Percentiles rank a stretch among this genome's conserved stretches.
phyloP scores from a whole-genome alignment of 768 basidiomycete species.

The Trametes meyenii region DNA sequence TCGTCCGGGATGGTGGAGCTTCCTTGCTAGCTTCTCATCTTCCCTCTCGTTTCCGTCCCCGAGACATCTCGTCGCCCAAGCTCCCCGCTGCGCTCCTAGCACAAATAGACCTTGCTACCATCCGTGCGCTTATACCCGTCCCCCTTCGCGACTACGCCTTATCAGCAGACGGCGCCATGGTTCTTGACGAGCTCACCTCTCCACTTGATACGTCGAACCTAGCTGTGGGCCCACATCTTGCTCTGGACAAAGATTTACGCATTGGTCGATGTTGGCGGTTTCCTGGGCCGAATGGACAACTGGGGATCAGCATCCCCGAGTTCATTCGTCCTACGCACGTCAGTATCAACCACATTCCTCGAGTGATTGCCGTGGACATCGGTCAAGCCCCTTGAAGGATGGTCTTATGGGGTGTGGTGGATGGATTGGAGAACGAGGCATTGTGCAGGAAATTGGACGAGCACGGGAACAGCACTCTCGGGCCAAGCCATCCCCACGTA shows the following conservation, averaged over 20 bases:
- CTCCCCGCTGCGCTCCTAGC: neutral
- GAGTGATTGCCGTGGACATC: neutral
- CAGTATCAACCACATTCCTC: constrained; percentile 5
- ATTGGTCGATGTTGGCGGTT: neutral
- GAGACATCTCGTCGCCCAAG: neutral
- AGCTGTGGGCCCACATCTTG: neutral
- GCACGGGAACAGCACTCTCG: neutral
- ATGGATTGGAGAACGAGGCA: neutral
- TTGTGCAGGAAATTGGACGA: neutral
- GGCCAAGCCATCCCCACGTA: neutral
- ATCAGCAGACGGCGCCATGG: neutral
- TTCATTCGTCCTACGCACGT: constrained; percentile 2
- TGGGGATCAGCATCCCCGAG: neutral
- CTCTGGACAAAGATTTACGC: neutral
- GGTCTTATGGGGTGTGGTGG: constrained; percentile 1
- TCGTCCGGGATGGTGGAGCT: neutral
- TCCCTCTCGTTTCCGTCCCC: neutral
- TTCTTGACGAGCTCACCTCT: neutral
- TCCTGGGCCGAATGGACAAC: neutral
- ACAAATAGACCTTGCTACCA: neutral
- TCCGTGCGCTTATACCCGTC: neutral
- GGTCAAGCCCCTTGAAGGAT: neutral
- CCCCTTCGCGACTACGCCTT: constrained; percentile 5
- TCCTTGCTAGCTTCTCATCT: neutral
- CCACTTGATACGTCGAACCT: neutral